Base-by-base conservation (phyloP, 108 stramenopile species). In the Pseudonitzschia multiseries region DNA sequence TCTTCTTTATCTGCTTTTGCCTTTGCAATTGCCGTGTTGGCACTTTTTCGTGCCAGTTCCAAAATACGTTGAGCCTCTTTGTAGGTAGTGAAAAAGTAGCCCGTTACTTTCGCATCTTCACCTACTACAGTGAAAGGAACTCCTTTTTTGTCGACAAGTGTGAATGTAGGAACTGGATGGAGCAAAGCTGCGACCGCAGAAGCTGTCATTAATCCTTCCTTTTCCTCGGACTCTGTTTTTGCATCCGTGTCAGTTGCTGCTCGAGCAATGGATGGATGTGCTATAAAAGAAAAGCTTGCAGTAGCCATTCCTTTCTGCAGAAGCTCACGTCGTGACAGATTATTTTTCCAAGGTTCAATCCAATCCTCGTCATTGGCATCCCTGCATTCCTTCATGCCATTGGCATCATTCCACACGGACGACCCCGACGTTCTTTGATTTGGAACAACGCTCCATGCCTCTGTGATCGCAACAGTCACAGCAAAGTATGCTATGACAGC, bases 61-160 rank as follows among this genome's bases (percentile, higher is more conserved):
- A 93, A 76, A 44, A 93, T 89, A 4, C 92, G 80, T 62, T 79
- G 64, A 10, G 92, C 87, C 80, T 93, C 92, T 29, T 72, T 79
- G 53, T 79, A 93, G 13, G 79, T 78, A 8, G 88, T 83, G 54
- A 93, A 93, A 69, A 93, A 93, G 75, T 93, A 93, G 1, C 87
- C 89, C 5, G 92, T 90, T 21, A 90, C 72, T 65, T 93, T 90
- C 48, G 92, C 92, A 86, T 93, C 92, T 76, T 89, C 87, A 14
- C 92, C 92, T 12, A 93, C 89, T 2, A 93, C 92, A 76, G 90
- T 89, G 67, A 83, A 93, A 0, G 92, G 92, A 13, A 89, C 85
- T 13, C 92, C 92, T 42, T 79, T 71, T 36, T 65, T 48, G 72
- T 93, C 92, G 17, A 93, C 92, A 64, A 93, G 81, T 12, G 86